Conservation (phyloP, 352 stramenopile species). For the Elongisporangium prolatum region DNA sequence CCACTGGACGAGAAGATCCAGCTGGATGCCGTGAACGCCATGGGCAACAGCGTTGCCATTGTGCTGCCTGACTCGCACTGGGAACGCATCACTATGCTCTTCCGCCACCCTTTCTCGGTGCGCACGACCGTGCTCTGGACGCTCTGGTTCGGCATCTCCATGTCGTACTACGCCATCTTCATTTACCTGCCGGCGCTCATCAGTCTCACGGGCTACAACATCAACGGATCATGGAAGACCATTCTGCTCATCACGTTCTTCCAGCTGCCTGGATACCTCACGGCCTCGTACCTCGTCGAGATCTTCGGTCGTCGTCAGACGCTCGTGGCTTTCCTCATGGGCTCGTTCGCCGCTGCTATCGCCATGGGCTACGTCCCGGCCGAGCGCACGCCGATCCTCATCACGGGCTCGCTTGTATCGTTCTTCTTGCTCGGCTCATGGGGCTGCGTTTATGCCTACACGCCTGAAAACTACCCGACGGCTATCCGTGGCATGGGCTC, state of each 20-base stretch:
- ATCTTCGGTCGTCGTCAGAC: constrained; percentile 45
- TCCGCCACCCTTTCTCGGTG: constrained; percentile 39
- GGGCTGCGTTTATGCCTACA: constrained; percentile 72
- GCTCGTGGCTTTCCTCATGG: constrained; percentile 47
- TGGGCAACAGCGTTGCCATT: constrained; percentile 7
- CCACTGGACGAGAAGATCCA: constrained; percentile 36
- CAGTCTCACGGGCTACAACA: constrained; percentile 50
- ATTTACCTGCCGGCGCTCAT: constrained; percentile 54
- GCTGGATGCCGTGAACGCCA: constrained; percentile 10
- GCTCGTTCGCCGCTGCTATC: constrained; percentile 40
- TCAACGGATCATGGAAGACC: constrained; percentile 44
- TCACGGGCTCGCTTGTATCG: constrained; percentile 43
- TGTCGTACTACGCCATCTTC: constrained; percentile 72
- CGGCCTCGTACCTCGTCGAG: constrained; percentile 46
- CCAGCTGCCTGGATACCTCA: constrained; percentile 61
- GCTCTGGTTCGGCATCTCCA: constrained; percentile 63
- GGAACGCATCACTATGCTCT: constrained; percentile 51
- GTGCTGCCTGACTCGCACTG: constrained; percentile 39
- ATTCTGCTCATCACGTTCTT: constrained; percentile 61
- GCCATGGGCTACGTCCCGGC: constrained; percentile 55
- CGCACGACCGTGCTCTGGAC: constrained; percentile 60
- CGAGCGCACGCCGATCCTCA: constrained; percentile 34
- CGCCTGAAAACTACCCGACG: constrained; percentile 71
- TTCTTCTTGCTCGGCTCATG: constrained; percentile 71
- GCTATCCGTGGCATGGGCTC: constrained; percentile 61